Evolutionary conservation across 345 rosid species (phyloP), one percentile per base, ranked within the genome.

Genomic region (Corymbia maculata): DNA sequence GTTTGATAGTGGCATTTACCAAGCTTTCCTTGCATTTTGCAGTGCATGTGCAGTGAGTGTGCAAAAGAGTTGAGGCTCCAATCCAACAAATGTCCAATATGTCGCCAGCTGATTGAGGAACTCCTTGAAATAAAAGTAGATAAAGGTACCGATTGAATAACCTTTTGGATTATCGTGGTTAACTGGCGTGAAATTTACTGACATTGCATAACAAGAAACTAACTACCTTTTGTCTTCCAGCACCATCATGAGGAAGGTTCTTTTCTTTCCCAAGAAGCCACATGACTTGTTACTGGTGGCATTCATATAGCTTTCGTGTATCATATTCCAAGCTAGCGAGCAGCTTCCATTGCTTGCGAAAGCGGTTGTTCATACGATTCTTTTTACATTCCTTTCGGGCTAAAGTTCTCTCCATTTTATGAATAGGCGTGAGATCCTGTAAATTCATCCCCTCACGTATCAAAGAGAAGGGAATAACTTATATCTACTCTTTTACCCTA

Each of bases 1-100:
- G 82, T 75, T 75, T 75, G 82, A 9, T 42, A 3, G 8, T 75
- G 82, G 82, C 49, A 75, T 32, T 42, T 32, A 42, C 47, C 47
- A 82, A 47, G n/a, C 28, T 66, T 50, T 75, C n/a, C 75, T 89
- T 61, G 19, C 36, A 47, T 16, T 88, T 66, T 84, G 30, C 89
- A 92, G 92, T 92, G 92, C 68, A 61, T 91, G 85, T 93, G 91
- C 87, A 85, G 90, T 57, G 92, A 88, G 42, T 93, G 93, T 90
- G 92, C 93, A 7, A 85, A 90, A 87, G 86, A 75, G 51, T 88
- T 91, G 91, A 86, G 87, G 89, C 79, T 87, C 45, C 90, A 87
- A 59, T 87, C 92, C 16, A 88, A 90, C 59, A 90, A 90, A 52
- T 91, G 92, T 87, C 94, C 92, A 3, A 90, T 90, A 26, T 90